Conservation (phyloP, 441 rosid species). For the Erysimum cheiri region DNA sequence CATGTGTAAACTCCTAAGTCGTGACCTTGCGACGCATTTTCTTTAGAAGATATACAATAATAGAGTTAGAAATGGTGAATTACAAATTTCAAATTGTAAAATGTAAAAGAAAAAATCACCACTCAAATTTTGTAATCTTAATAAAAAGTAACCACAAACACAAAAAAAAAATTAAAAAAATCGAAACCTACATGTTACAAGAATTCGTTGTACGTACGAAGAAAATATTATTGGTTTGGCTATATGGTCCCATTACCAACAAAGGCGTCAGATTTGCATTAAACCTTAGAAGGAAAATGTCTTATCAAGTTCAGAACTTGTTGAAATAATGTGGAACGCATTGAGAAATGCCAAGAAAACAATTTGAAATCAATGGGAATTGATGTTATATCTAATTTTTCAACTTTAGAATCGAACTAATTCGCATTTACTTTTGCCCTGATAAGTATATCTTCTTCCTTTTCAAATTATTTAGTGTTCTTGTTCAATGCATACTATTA, state of each 20-base stretch:
- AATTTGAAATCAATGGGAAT: constrained; percentile 18
- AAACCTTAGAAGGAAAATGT: constrained; percentile 35
- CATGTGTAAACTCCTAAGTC: no score
- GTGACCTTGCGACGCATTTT: no score
- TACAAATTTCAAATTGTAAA: not conserved
- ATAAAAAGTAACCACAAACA: not conserved
- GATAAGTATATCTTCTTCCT: not conserved
- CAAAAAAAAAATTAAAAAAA: not conserved
- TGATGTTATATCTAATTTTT: constrained; percentile 21
- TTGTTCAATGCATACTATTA: not conserved
- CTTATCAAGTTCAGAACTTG: constrained; percentile 39
- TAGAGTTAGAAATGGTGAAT: not conserved
- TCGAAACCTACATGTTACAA: not conserved
- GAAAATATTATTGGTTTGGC: constrained; percentile 30
- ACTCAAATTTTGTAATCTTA: not conserved
- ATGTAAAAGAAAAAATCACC: not conserved
- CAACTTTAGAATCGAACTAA: constrained; percentile 32
- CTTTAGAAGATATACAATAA: not conserved
- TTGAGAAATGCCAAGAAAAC: constrained; percentile 29
- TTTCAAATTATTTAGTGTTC: not conserved
- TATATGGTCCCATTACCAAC: constrained; percentile 47
- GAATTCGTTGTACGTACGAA: constrained; percentile 16
- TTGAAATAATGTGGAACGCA: constrained; percentile 33
- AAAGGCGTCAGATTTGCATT: constrained; percentile 45
- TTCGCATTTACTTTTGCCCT: constrained; percentile 19